phyloP scores from a whole-genome alignment of 2,329 filamentous ascomycete genomes.

The Fusarium secorum region DNA sequence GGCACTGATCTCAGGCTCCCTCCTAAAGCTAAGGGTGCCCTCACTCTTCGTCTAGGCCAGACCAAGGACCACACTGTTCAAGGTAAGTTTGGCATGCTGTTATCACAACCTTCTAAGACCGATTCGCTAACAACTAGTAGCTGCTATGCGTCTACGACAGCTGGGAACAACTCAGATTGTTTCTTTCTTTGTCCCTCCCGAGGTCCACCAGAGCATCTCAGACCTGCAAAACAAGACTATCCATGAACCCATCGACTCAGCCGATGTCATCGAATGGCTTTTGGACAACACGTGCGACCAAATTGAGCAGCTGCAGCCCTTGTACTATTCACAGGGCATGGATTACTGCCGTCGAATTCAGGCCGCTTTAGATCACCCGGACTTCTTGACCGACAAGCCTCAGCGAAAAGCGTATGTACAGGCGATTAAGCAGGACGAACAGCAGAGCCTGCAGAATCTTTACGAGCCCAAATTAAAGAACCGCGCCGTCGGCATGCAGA shows the following conservation, averaged over 20 bases:
- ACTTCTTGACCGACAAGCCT: conserved; percentile 50
- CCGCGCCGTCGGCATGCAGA: conserved; percentile 10
- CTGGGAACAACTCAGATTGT: conserved; percentile 63
- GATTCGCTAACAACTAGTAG: conserved; percentile 44
- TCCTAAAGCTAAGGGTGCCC: conserved; percentile 53
- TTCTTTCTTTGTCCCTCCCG: conserved; percentile 62
- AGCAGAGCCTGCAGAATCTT: conserved; percentile 64
- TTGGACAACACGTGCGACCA: conserved; percentile 67
- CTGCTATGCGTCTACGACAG: conserved; percentile 70
- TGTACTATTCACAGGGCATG: conserved; percentile 66
- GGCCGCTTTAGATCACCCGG: conserved; percentile 53
- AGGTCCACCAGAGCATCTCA: conserved; percentile 68
- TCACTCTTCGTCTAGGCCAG: conserved; percentile 64
- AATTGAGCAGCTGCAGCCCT: conserved; percentile 65
- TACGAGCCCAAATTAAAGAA: conserved; percentile 54
- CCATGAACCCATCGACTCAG: conserved; percentile 35
- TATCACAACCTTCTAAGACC: too few species aligned
- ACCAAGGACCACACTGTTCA: conserved; percentile 65
- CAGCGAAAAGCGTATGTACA: conserved; percentile 49
- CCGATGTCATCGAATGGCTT: conserved; percentile 58
- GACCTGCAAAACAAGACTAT: conserved; percentile 49
- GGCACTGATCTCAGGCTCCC: conserved; percentile 68
- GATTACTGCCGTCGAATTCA: conserved; percentile 66
- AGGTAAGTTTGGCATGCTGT: conserved; percentile 47
- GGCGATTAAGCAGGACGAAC: conserved; percentile 56